These are phyloP conservation scores for Leccinum sublutescens DNA, from an alignment of 768 basidiomycete genomes.

Conservation along the genomic window DNA sequence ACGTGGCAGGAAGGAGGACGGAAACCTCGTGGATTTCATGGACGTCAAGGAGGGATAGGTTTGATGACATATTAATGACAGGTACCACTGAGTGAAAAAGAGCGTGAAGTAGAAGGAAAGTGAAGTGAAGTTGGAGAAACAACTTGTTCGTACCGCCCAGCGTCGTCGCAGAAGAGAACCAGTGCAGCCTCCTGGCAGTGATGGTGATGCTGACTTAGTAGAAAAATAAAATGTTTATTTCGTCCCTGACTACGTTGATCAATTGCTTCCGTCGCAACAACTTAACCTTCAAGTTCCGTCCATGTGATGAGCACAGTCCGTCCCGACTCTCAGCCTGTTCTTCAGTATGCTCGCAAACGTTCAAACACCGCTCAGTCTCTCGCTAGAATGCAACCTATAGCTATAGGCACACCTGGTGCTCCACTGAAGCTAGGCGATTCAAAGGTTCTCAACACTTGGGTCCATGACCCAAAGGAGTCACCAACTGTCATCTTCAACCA, in stretches of 20 bases:
- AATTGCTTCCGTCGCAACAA: conserved; percentile 1
- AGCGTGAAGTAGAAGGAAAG: conserved; percentile 25
- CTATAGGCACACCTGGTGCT: conserved; percentile 16
- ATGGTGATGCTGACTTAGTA: not conserved
- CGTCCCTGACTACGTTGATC: not conserved
- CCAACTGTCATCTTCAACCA: conserved; percentile 66
- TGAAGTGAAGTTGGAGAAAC: not conserved
- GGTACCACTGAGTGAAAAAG: conserved; percentile 11
- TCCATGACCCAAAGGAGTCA: conserved; percentile 66
- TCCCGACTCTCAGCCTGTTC: conserved; percentile 46
- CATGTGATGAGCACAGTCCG: conserved; percentile 55
- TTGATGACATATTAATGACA: conserved; percentile 13
- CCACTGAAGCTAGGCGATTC: conserved; percentile 62
- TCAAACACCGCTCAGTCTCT: conserved; percentile 76
- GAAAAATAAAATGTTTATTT: not conserved
- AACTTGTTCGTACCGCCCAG: conserved; percentile 11
- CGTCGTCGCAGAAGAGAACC: conserved; percentile 8
- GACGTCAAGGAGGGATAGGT: conserved; percentile 6
- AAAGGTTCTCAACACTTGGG: conserved; percentile 68
- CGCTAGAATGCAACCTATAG: conserved; percentile 42
- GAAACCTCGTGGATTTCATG: conserved; percentile 21
- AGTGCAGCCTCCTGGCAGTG: not conserved
- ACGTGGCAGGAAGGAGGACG: conserved; percentile 3
- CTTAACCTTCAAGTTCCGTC: not conserved
- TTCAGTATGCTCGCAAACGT: conserved; percentile 55